phyloP scores from a whole-genome alignment of 805 yeast genomes.

The Cyberlindnera mycetangii region DNA sequence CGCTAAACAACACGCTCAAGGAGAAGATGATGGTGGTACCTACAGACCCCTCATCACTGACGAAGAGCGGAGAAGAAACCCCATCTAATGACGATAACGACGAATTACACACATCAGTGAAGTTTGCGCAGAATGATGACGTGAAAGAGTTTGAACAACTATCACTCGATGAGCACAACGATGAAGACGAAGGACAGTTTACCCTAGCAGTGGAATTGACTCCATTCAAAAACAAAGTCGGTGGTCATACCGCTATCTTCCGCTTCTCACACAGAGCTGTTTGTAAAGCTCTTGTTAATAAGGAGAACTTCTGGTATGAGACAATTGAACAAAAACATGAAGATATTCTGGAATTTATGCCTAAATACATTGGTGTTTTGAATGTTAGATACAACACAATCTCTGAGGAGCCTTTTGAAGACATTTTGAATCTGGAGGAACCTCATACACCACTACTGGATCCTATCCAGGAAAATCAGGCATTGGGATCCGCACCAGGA shows the following conservation, averaged over 20 bases:
- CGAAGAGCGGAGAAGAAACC: not conserved
- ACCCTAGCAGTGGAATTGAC: conserved; percentile 84
- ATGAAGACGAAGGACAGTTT: conserved; percentile 33
- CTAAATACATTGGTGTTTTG: conserved; percentile 88
- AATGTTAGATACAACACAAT: conserved; percentile 70
- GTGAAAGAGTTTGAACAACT: conserved; percentile 10
- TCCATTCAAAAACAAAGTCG: conserved; percentile 92
- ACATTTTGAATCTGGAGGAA: conserved; percentile 10
- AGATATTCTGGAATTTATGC: conserved; percentile 81
- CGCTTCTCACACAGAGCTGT: conserved; percentile 89
- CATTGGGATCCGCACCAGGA: conserved; percentile 14
- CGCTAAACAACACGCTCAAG: conserved; percentile 1
- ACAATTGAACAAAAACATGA: conserved; percentile 76
- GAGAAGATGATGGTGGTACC: not conserved
- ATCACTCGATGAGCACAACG: conserved; percentile 4
- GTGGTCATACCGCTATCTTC: conserved; percentile 97
- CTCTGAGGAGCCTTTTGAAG: conserved; percentile 24
- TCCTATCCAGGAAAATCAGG: conserved; percentile 19
- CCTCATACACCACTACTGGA: conserved; percentile 18
- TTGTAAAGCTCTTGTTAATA: conserved; percentile 85
- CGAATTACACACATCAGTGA: too few species aligned
- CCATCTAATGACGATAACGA: too few species aligned
- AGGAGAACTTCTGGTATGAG: conserved; percentile 93
- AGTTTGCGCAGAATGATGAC: conserved; percentile 15
- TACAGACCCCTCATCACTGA: not conserved